Evolutionary conservation across 257 asterid genomes (phyloP), one percentile per base, ranked within the genome.

Genomic region (Solanum megistacrolobum): DNA sequence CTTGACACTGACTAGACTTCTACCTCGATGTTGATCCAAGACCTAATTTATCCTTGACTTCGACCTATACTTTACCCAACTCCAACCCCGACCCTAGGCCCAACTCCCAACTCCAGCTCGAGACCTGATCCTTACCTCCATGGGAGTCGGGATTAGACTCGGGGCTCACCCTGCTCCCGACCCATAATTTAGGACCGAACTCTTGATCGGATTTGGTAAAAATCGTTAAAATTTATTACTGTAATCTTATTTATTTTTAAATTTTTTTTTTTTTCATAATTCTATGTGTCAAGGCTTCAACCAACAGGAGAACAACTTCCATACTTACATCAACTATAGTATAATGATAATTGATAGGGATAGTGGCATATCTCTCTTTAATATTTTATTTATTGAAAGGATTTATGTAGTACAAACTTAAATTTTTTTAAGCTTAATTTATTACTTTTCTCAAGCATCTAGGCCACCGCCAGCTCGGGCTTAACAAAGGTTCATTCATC

Each of bases 391-490:
- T 29, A 29, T 46, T 27, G 46, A 46, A 81, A 43, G 27, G 62
- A 60, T 62, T 85, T 85, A n/a, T 85, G 39, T n/a, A 16, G 60
- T 66, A 48, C 43, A 31, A 46, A 38, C 12, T 21, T 21, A 34
- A 23, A 48, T 73, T 12, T 86, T 36, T 46, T 73, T 5, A 46
- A 78, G 71, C 55, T 8, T 29, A 27, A 86, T 46, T 18, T 29
- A 18, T 86, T 13, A 31, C 13, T 79, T 83, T 83, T 66, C 83
- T 71, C 89, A 87, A 66, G 75, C 83, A 89, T 86, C 72, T 32
- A 87, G 86, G 86, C 88, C 91, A 89, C 90, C 78, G 90, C 88
- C 92, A 85, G 81, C 84, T 23, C 43, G 90, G 86, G 89, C 90
- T 85, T 88, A 81, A 52, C 87, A 65, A 89, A 73, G 88, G 84